Evolutionary conservation across 257 asterid species (phyloP).

Genomic region (Galeopsis tetrahit): DNA sequence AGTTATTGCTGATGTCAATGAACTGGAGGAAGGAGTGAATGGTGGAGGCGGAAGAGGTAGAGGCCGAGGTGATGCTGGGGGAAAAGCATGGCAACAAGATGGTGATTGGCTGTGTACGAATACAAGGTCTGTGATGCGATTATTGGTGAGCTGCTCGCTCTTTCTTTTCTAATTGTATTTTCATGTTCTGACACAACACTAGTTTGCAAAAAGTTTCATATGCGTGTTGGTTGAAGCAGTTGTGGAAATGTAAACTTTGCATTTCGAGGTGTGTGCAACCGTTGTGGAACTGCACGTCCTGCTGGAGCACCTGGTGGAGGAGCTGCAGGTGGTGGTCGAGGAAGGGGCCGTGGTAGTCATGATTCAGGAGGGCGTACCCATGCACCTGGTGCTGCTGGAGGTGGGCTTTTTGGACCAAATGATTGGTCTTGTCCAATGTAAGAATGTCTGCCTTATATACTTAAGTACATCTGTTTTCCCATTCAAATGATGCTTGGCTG

Average conservation of each 20-base stretch:
- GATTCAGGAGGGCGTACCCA: conserved; percentile 70
- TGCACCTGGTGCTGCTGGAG: conserved; percentile 72
- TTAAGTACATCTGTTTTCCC: background rate
- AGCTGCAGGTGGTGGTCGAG: conserved; percentile 85
- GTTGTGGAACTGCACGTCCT: conserved; percentile 98
- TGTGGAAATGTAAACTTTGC: conserved; percentile 98
- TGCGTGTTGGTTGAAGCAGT: conserved; percentile 57
- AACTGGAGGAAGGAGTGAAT: conserved; percentile 60
- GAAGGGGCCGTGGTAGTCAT: conserved; percentile 78
- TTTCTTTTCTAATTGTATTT: conserved; percentile 45
- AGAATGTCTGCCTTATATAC: conserved; percentile 32
- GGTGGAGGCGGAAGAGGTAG: conserved; percentile 82
- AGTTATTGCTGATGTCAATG: conserved; percentile 48
- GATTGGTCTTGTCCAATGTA: conserved; percentile 99
- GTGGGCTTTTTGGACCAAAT: conserved; percentile 97
- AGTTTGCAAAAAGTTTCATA: conserved; percentile 36
- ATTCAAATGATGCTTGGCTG: background rate
- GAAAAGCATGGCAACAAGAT: conserved; percentile 94
- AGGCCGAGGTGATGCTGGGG: conserved; percentile 81
- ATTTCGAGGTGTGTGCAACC: conserved; percentile 98
- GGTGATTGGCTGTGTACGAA: conserved; percentile 97
- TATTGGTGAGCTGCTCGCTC: conserved; percentile 98
- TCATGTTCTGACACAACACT: conserved; percentile 20
- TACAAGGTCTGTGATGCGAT: conserved; percentile 99
- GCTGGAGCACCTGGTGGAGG: conserved; percentile 83